Conservation (phyloP, 441 rosid genomes). For the Corymbia calophylla region DNA sequence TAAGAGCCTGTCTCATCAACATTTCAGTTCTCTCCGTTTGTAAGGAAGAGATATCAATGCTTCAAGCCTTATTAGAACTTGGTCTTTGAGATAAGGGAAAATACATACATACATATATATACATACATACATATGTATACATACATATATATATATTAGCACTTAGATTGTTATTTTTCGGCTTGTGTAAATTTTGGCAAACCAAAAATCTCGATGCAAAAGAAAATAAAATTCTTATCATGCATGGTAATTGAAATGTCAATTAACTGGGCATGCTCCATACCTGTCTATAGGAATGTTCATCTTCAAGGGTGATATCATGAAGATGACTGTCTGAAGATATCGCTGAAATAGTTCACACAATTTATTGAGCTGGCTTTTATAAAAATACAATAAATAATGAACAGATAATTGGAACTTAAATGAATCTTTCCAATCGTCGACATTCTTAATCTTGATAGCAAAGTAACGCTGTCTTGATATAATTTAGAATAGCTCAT, state of each 20-base stretch:
- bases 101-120: too few relatives aligned
- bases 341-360: not conserved
- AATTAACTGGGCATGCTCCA: not conserved
- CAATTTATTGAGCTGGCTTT: not conserved
- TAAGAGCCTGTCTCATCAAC: not conserved
- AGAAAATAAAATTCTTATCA: not conserved
- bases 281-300: not conserved
- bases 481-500: not conserved
- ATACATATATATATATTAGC: not conserved
- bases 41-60: not conserved
- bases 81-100: too few relatives aligned
- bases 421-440: not conserved
- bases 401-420: not conserved
- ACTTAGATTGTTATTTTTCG: not conserved
- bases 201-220: not conserved
- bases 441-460: not conserved
- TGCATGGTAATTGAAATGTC: not conserved
- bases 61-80: not conserved
- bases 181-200: not conserved
- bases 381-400: not conserved
- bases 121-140: too few relatives aligned
- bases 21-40: not conserved
- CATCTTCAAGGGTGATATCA: not conserved
- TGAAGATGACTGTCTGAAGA: not conserved
- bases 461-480: not conserved